Base-by-base conservation (phyloP, 1,139 yeast species). In the Casaregolazyma suthepensis region DNA sequence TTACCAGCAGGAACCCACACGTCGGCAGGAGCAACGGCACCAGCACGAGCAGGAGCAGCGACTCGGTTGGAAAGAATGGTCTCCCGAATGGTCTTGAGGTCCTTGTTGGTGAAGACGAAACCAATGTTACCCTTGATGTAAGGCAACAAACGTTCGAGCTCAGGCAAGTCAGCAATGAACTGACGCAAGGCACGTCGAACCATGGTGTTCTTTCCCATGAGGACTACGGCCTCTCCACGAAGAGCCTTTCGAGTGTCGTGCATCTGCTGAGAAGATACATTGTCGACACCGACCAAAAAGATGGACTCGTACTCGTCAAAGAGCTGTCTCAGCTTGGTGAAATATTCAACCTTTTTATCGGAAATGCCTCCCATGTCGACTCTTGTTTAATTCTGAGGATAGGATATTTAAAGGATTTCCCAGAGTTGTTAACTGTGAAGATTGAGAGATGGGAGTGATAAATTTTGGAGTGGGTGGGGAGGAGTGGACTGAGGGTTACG, bases 171-270 rank as follows among this genome's bases (percentile, higher is more conserved):
- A 70, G 85, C 55, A 68, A 91, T 75, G 86, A 89, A 89, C 69
- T 90, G 95, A 81, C 98, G 90, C 83, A 93, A 80, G 74, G 99
- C 99, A 83, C 99, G 91, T 83, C 99, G 90, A 68, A 94, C 96
- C 98, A 94, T 91, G 83, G 99, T 94, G 96, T 93, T 93, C 88
- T 93, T 93, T 83, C 99, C 99, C 98, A 94, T 93, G 74, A 93
- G 82, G 66, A 94, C 91, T 66, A 87, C 93, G 71, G 93, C 99
- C 59, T 84, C 86, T 65, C 90, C 89, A 82, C 99, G 90, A 72
- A 94, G 85, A 65, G 89, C 79, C 84, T 87, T 90, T 86, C 99
- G 91, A 81, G 90, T 85, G 83, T 93, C 96, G 82, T 93, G 99
- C 97, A 93, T 91, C 72, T 93, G 99, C 83, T 93, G 99, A 70